A percentile compares a stretch with the other conserved stretches of the same genome.
Conservation (phyloP, 352 stramenopile species). For the Phytophthora quininea region DNA sequence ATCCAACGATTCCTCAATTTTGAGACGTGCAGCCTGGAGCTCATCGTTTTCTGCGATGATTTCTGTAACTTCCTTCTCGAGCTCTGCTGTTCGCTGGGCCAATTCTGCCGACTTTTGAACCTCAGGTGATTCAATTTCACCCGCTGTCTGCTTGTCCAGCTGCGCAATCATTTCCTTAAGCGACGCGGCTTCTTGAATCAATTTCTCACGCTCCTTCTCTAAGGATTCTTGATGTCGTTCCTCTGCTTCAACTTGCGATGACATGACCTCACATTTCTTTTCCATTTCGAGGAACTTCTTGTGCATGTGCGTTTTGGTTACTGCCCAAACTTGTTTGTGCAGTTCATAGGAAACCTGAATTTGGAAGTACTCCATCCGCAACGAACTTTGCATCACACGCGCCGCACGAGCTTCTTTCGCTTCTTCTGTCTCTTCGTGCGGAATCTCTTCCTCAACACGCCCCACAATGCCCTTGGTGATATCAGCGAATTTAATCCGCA, state of each 20-base stretch:
- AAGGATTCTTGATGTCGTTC: slow-evolving; percentile 48
- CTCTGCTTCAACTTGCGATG: slow-evolving; percentile 52
- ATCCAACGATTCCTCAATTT: slow-evolving; percentile 68
- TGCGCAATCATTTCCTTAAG: slow-evolving; percentile 68
- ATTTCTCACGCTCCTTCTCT: slow-evolving; percentile 63
- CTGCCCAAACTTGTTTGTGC: slow-evolving; percentile 77
- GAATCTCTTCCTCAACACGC: slow-evolving; percentile 63
- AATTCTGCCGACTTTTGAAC: slow-evolving; percentile 64
- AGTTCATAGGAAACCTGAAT: slow-evolving; percentile 79
- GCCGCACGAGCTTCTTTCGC: slow-evolving; percentile 67
- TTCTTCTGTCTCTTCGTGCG: slow-evolving; percentile 73
- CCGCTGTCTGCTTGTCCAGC: slow-evolving; percentile 58
- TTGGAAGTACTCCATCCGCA: slow-evolving; percentile 80
- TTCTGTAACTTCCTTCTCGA: slow-evolving; percentile 78
- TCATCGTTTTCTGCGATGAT: slow-evolving; percentile 77
- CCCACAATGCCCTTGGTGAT: slow-evolving; percentile 86
- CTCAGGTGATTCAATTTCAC: slow-evolving; percentile 69
- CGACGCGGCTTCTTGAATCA: slow-evolving; percentile 59
- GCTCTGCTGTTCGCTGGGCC: slow-evolving; percentile 47
- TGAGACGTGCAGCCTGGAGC: slow-evolving; percentile 48
- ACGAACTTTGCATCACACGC: slow-evolving; percentile 60
- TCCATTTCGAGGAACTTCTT: slow-evolving; percentile 54
- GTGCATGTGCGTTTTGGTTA: slow-evolving; percentile 58
- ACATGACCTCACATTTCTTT: slow-evolving; percentile 65
- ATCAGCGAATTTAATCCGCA: slow-evolving; percentile 87